phyloP scores from a whole-genome alignment of 331 rosid genomes.

The Malus hybrid region DNA sequence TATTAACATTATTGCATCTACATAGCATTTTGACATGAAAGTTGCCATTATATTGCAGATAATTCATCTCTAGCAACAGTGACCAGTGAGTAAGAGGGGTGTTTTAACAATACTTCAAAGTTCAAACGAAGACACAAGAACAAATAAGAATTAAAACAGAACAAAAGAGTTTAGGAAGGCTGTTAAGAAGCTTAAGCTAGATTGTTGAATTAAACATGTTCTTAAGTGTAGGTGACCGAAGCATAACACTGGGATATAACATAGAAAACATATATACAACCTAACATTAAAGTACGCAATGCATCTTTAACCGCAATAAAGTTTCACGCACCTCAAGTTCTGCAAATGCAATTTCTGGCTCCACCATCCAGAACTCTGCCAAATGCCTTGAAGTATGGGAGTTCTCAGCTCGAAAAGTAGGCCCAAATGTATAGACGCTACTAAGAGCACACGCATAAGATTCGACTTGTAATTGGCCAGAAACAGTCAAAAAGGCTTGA shows the following conservation, averaged over 20 bases:
- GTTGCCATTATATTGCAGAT: not conserved
- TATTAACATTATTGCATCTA: not conserved
- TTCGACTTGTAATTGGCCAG: constrained; percentile 97
- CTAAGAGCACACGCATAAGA: constrained; percentile 78
- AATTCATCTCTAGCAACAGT: not conserved
- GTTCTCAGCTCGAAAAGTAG: constrained; percentile 94
- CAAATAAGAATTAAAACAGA: not conserved
- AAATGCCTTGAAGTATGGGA: constrained; percentile 97
- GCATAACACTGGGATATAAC: not conserved
- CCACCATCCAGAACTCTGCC: constrained; percentile 99
- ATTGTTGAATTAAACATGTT: not conserved
- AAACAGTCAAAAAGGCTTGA: constrained; percentile 94
- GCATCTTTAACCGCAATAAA: not conserved
- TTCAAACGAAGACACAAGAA: not conserved
- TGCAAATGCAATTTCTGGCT: constrained; percentile 97
- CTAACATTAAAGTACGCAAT: not conserved
- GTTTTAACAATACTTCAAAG: not conserved
- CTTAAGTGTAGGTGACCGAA: not conserved
- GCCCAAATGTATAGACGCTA: constrained; percentile 89
- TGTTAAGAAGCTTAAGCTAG: not conserved
- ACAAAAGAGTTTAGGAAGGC: too few species aligned
- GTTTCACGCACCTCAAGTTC: constrained; percentile 55
- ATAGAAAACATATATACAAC: not conserved
- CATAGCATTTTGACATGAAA: not conserved
- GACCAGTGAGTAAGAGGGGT: not conserved